Conservation (phyloP, 1,139 yeast genomes). For the Magnusiomyces magnusii region DNA sequence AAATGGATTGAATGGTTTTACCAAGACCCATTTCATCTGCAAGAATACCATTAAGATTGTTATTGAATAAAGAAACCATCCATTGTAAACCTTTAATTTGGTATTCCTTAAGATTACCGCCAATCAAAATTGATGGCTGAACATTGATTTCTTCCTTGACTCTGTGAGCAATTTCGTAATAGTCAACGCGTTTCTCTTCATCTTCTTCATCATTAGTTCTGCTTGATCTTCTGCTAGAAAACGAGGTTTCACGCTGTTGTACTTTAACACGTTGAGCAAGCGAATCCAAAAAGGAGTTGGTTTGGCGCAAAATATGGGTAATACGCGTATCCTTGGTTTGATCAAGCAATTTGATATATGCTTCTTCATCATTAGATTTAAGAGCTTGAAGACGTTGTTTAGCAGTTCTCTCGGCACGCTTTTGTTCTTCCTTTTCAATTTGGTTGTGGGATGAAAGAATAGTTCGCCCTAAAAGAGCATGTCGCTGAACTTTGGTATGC, state of each 20-base stretch:
- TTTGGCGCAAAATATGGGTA: constrained; percentile 86
- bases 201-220: constrained; percentile 41
- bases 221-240: constrained; percentile 33
- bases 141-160: constrained; percentile 70
- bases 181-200: constrained; percentile 59
- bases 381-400: constrained; percentile 97
- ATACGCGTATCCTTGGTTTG: constrained; percentile 98
- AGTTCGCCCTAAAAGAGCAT: constrained; percentile 29
- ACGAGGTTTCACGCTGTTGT: constrained; percentile 55
- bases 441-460: constrained; percentile 53
- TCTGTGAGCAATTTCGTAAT: constrained; percentile 90
- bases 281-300: constrained; percentile 83
- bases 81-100: constrained; percentile 92
- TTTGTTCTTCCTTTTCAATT: constrained; percentile 85
- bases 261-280: constrained; percentile 83
- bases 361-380: constrained; percentile 96
- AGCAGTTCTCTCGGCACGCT: constrained; percentile 82
- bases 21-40: constrained; percentile 96
- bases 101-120: constrained; percentile 89
- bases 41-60: constrained; percentile 86
- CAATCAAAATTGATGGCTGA: constrained; percentile 84
- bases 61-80: constrained; percentile 95
- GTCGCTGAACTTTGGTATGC: constrained; percentile 19
- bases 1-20: constrained; percentile 79
- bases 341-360: constrained; percentile 86